Conservation (phyloP, 2,329 filamentous ascomycete genomes). For the Hypoxylon sp. region DNA sequence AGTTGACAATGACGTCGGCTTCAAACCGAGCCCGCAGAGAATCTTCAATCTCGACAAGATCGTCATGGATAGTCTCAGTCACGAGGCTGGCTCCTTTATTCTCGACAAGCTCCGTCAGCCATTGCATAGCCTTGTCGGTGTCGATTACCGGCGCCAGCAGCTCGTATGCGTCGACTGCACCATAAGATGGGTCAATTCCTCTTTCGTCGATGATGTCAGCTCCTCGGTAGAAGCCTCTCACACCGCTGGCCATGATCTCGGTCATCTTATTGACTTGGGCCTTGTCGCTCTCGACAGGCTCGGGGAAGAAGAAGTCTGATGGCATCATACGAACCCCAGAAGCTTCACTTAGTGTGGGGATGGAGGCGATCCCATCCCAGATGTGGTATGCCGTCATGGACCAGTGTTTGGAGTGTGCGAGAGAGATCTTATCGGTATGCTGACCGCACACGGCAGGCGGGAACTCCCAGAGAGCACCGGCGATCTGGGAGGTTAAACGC, state of each 20-base stretch:
- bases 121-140: constrained; percentile 61
- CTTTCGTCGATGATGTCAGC: constrained; percentile 57
- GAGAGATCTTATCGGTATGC: constrained; percentile 59
- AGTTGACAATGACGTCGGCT: constrained; percentile 62
- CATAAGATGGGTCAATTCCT: constrained; percentile 54
- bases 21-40: constrained; percentile 54
- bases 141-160: constrained; percentile 63
- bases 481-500: constrained; percentile 63
- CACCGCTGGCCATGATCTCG: constrained; percentile 58
- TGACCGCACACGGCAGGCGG: constrained; percentile 63
- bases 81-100: constrained; percentile 59
- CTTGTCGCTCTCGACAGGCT: constrained; percentile 54
- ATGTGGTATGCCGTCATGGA: constrained; percentile 60
- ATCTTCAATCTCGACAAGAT: constrained; percentile 57
- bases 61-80: constrained; percentile 57
- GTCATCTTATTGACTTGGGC: constrained; percentile 57
- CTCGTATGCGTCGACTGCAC: constrained; percentile 62
- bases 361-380: constrained; percentile 59
- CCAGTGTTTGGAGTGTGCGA: constrained; percentile 60
- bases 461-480: constrained; percentile 64
- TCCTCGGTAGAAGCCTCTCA: constrained; percentile 58
- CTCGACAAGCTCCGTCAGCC: constrained; percentile 59
- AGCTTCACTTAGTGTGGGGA: constrained; percentile 51
- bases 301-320: constrained; percentile 59
- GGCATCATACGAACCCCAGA: constrained; percentile 59